A percentile compares a stretch with the other conserved stretches of the same genome.
phyloP scores from a whole-genome alignment of 441 rosid species.

The Pelargonium fulgidum region DNA sequence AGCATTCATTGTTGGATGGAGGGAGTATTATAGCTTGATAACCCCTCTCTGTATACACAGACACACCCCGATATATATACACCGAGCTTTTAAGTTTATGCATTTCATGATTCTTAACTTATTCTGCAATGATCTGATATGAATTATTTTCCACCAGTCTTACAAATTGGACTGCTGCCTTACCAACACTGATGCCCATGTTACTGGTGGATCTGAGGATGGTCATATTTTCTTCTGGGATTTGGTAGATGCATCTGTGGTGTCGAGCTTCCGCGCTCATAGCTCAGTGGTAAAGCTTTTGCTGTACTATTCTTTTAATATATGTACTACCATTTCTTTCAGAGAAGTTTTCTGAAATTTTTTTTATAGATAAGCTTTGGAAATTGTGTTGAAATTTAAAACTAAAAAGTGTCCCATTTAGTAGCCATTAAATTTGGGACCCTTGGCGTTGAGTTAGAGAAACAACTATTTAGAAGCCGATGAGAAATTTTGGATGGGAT shows the following conservation, averaged over 20 bases:
- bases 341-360: not conserved
- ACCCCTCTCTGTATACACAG: too few relatives aligned
- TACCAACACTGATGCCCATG: slow-evolving; percentile 72
- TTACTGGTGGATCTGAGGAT: slow-evolving; percentile 91
- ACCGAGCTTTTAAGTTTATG: too few relatives aligned
- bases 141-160: slow-evolving; percentile 41
- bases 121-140: slow-evolving; percentile 3
- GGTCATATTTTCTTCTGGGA: slow-evolving; percentile 93
- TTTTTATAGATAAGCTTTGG: too few relatives aligned
- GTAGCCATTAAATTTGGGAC: too few relatives aligned
- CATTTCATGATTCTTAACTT: slow-evolving; percentile 10
- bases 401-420: too few relatives aligned
- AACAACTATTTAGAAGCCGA: too few relatives aligned
- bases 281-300: slow-evolving; percentile 58
- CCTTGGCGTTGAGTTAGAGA: too few relatives aligned
- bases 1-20: too few relatives aligned
- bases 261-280: slow-evolving; percentile 71
- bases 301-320: not conserved
- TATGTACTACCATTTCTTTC: not conserved
- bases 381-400: not conserved
- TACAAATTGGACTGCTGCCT: slow-evolving; percentile 93
- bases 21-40: too few relatives aligned
- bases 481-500: not conserved
- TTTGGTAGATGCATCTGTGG: slow-evolving; percentile 79
- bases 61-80: too few relatives aligned